A percentile compares a stretch with the other conserved stretches of the same genome.
Conservation (phyloP, 108 stramenopile species). For the Skeletonema potamos region DNA sequence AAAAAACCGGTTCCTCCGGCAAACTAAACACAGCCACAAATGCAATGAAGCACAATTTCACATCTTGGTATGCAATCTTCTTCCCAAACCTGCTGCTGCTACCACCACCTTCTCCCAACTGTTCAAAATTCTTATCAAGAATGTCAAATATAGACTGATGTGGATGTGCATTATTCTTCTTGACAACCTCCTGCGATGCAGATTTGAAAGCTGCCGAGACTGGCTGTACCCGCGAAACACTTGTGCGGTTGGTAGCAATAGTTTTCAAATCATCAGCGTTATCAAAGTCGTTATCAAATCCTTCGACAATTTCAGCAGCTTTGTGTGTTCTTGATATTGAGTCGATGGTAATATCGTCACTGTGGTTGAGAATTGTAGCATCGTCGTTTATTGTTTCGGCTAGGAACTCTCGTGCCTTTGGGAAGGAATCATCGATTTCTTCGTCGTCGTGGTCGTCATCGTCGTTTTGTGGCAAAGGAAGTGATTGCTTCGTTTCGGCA, state of each 20-base stretch:
- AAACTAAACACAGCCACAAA: slow-evolving; percentile 47
- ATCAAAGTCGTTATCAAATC: slow-evolving; percentile 7
- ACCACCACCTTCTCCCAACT: slow-evolving; percentile 29
- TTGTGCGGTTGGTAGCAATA: slow-evolving; percentile 21
- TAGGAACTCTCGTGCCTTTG: slow-evolving; percentile 7
- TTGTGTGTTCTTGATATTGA: neutral
- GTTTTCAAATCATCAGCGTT: slow-evolving; percentile 12
- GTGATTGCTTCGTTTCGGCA: neutral
- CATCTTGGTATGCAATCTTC: slow-evolving; percentile 32
- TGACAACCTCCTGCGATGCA: neutral
- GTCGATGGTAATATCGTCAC: neutral
- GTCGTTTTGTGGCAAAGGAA: no score
- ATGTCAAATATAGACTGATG: slow-evolving; percentile 53
- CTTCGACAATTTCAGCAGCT: slow-evolving; percentile 30
- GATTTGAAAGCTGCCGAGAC: slow-evolving; percentile 19
- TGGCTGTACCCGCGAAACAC: slow-evolving; percentile 16
- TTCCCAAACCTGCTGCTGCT: neutral
- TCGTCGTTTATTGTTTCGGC: slow-evolving; percentile 13
- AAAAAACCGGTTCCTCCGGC: slow-evolving; percentile 17
- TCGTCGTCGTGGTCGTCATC: neutral
- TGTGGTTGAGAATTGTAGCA: slow-evolving; percentile 10
- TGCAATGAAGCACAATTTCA: slow-evolving; percentile 53
- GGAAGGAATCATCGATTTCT: slow-evolving; percentile 4
- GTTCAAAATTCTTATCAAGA: slow-evolving; percentile 49
- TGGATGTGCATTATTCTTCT: slow-evolving; percentile 12